Evolutionary conservation across 495 filamentous ascomycete species (phyloP), one percentile per base, ranked within the genome.

Genomic region (Podospora pseudoanserina): DNA sequence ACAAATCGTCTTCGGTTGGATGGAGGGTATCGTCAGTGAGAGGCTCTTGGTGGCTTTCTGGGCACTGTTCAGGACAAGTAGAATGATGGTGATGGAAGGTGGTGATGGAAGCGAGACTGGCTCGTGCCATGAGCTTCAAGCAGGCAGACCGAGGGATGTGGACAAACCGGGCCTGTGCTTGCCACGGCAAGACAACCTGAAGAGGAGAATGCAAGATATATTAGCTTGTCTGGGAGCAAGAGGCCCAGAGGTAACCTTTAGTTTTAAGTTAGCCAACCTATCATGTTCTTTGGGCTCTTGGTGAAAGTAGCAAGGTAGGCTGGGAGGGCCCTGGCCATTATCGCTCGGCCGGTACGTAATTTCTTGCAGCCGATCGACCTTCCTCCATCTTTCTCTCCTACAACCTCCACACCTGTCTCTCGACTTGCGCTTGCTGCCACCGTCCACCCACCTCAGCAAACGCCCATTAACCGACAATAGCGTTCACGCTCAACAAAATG

Each of bases 271-370:
- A 49, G 39, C 39, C 67, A 64, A 69, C 75, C 75, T 77, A 77
- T 77, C 74, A 76, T 19, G 68, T 74, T 62, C 67, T 57, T 60
- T 63, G 32, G 71, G 26, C 44, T 27, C 65, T 55, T 66, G 23
- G 27, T 30, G 62, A 64, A 65, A 28, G 65, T 39, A 28, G 65
- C 19, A 19, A 49, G 61, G 39, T 49, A 67, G 68, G 70, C 68
- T 71, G 69, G 71, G 61, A 72, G 65, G 60, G 64, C 72, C 71
- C 71, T 66, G 72, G 62, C 65, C 68, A 65, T 70, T 68, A 70
- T 72, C 69, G 55, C 39, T 49, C n/a, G 72, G 68, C 71, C 71
- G 67, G 75, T 73, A 76, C 74, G 75, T 76, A 77, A 77, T 77
- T 72, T 76, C 68, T 76, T 72, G 71, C 72, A 71, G 74, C 75